Percentiles rank a stretch among this genome's conserved stretches.
Evolutionary conservation across 306 rosid genomes (phyloP).

Genomic region (Hippophae gyantsensis): DNA sequence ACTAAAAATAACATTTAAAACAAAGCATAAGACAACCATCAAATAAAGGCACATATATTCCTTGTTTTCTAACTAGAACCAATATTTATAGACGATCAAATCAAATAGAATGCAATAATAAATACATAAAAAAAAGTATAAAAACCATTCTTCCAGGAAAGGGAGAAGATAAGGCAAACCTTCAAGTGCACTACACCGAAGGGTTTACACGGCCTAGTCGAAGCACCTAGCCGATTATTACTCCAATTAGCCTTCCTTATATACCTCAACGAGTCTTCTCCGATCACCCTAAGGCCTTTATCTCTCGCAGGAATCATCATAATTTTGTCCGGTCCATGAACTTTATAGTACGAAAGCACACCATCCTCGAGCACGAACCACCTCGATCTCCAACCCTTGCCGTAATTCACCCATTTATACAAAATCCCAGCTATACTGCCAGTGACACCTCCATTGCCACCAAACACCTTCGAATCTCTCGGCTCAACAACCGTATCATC

Average conservation of each 20-base stretch:
- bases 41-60: no score
- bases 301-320: conserved; percentile 72
- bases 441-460: conserved; percentile 26
- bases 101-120: not conserved
- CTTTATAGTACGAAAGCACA: conserved; percentile 91
- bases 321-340: conserved; percentile 97
- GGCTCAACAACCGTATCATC: conserved; percentile 40
- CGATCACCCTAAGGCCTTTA: conserved; percentile 68
- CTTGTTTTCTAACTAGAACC: no score
- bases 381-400: conserved; percentile 94
- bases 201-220: conserved; percentile 63
- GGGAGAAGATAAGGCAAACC: conserved; percentile 42
- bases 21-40: no score
- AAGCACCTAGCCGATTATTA: conserved; percentile 31
- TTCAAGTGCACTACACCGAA: conserved; percentile 93
- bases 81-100: no score
- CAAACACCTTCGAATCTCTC: conserved; percentile 55
- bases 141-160: not conserved
- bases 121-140: not conserved
- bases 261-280: conserved; percentile 69
- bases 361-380: conserved; percentile 96
- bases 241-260: conserved; percentile 75
- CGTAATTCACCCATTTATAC: conserved; percentile 98
- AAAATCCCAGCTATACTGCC: conserved; percentile 81
- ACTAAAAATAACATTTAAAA: no score